phyloP scores from a whole-genome alignment of 1,284 basidiomycete species.

The Cryptococcus sp. region DNA sequence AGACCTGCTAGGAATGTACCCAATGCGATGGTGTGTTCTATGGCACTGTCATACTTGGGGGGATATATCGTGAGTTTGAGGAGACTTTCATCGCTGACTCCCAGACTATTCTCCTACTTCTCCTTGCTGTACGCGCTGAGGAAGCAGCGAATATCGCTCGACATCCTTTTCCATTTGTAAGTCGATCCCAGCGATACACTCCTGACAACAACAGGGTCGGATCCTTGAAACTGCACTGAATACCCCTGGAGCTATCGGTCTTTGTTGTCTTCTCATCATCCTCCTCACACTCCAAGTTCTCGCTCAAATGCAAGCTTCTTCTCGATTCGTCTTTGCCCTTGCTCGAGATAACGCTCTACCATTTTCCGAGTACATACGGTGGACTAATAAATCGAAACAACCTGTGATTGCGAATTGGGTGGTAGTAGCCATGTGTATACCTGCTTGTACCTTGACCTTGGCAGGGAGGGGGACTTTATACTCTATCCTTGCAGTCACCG shows the following conservation, averaged over 20 bases:
- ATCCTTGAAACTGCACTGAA: slow-evolving; percentile 38
- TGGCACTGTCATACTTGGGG: slow-evolving; percentile 34
- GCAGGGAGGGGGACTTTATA: slow-evolving; percentile 21
- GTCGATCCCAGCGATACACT: slow-evolving; percentile 2
- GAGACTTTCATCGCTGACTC: not conserved
- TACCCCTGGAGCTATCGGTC: slow-evolving; percentile 25
- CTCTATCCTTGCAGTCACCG: slow-evolving; percentile 36
- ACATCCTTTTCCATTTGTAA: slow-evolving; percentile 38
- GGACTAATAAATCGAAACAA: slow-evolving; percentile 32
- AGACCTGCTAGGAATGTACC: slow-evolving; percentile 45
- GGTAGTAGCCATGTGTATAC: slow-evolving; percentile 30
- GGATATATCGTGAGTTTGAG: slow-evolving; percentile 37
- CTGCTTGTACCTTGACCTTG: slow-evolving; percentile 32
- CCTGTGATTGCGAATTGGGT: slow-evolving; percentile 42
- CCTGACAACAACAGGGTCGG: slow-evolving; percentile 26
- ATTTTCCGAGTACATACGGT: slow-evolving; percentile 34
- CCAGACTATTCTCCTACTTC: slow-evolving; percentile 38
- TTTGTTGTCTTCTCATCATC: slow-evolving; percentile 32
- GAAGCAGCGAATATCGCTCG: slow-evolving; percentile 21
- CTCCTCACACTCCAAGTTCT: slow-evolving; percentile 38
- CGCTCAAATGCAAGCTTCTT: slow-evolving; percentile 44
- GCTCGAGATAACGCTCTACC: slow-evolving; percentile 46
- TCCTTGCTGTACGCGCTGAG: slow-evolving; percentile 35
- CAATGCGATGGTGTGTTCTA: slow-evolving; percentile 39
- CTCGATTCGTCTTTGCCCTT: slow-evolving; percentile 44